Conservation (phyloP, 2,329 filamentous ascomycete species). For the Aspergillus flavus region DNA sequence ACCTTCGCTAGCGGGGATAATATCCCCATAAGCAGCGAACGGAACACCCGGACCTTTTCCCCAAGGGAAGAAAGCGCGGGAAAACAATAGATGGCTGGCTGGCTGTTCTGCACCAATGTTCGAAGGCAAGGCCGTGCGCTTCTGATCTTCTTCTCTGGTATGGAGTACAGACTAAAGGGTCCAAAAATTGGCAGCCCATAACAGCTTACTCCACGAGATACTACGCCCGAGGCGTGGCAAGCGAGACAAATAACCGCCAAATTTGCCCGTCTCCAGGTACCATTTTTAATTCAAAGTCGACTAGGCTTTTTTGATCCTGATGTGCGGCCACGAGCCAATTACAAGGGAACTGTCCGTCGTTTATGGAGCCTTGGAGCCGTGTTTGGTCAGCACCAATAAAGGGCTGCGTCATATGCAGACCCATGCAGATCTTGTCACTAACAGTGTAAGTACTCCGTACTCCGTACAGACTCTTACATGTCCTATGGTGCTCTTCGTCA, state of each 20-base stretch:
- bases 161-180: background rate
- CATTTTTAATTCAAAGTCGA: background rate
- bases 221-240: constrained; percentile 5
- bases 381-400: background rate
- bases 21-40: constrained; percentile 1
- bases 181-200: background rate
- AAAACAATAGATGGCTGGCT: background rate
- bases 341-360: background rate
- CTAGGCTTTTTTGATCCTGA: constrained; percentile 6
- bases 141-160: background rate
- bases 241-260: background rate
- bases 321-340: background rate
- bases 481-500: background rate
- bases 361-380: constrained; percentile 4
- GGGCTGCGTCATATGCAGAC: constrained; percentile 3
- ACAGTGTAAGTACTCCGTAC: background rate
- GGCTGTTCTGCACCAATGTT: background rate
- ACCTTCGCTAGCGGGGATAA: background rate
- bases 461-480: no score
- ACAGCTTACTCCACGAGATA: background rate
- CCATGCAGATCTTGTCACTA: background rate
- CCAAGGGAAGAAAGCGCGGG: background rate
- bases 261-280: background rate
- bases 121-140: background rate
- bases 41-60: background rate